These are phyloP conservation scores for Stentor coeruleus DNA, from an alignment of 73 alveolate genomes.

Conservation along the genomic window DNA sequence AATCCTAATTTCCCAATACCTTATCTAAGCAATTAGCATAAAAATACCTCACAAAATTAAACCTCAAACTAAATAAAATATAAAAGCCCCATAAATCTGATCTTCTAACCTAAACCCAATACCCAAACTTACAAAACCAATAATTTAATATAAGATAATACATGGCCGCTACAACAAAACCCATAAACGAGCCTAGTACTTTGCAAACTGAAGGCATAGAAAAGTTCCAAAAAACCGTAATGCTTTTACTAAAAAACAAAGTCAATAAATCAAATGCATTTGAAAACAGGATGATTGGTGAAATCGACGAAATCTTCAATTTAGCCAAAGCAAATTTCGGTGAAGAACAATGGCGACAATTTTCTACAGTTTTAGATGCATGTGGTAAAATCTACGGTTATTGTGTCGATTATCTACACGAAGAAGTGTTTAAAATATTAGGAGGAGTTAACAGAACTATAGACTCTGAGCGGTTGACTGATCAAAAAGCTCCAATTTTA, in stretches of 20 bases:
- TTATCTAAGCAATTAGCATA: no score
- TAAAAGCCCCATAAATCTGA: no score
- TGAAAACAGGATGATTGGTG: background rate
- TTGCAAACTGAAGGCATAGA: slow-evolving; percentile 14
- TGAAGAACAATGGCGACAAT: background rate
- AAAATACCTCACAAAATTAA: background rate
- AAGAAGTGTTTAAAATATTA: background rate
- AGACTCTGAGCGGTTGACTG: background rate
- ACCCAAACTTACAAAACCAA: background rate
- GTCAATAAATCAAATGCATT: slow-evolving; percentile 17
- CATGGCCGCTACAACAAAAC: background rate
- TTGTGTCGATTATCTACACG: slow-evolving; percentile 19
- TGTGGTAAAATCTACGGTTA: slow-evolving; percentile 18
- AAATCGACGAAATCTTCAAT: background rate
- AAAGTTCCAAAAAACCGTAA: background rate
- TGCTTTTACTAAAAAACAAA: background rate
- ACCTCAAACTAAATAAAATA: no score
- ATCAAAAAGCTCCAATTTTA: background rate
- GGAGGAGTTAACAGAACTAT: background rate
- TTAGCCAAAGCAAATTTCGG: background rate
- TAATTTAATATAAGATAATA: background rate
- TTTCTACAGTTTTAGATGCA: background rate
- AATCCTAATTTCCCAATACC: no score
- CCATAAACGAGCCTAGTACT: background rate
- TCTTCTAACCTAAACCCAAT: background rate